Evolutionary conservation across 331 rosid genomes (phyloP).

Genomic region (Dryas integrifolia): DNA sequence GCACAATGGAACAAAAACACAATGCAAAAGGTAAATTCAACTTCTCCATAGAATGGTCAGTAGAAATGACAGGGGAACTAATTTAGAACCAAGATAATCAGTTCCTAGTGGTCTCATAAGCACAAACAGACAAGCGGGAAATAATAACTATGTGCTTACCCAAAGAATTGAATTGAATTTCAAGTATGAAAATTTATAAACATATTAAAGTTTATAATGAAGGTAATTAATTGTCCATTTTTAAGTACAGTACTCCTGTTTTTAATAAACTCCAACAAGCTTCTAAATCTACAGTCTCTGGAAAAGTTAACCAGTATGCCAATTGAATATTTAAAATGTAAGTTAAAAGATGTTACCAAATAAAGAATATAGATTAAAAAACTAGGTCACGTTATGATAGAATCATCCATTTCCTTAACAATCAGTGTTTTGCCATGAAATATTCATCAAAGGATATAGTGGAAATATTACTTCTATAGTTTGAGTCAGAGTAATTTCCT

Average conservation of each 20-base stretch:
- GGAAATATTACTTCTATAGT: neutral
- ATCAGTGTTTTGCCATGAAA: neutral
- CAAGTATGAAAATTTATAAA: neutral
- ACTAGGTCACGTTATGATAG: neutral
- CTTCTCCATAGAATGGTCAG: neutral
- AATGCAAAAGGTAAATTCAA: conserved; percentile 3
- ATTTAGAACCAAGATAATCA: conserved; percentile 4
- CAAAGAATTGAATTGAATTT: neutral
- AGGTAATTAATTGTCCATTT: neutral
- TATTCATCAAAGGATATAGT: neutral
- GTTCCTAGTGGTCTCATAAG: conserved; percentile 2
- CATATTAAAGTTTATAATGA: neutral
- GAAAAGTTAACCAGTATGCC: conserved; percentile 7
- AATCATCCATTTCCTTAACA: neutral
- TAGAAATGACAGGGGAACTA: neutral
- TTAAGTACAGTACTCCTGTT: neutral
- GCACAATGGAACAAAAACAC: conserved; percentile 12
- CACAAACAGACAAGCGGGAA: neutral
- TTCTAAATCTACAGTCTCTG: neutral
- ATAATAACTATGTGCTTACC: neutral
- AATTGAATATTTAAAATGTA: conserved; percentile 1
- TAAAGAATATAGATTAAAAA: neutral
- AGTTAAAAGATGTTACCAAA: neutral
- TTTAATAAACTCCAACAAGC: conserved; percentile 5
- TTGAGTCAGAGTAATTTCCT: neutral